Percentiles rank a stretch among this genome's conserved stretches.
Evolutionary conservation across 805 yeast genomes (phyloP).

Genomic region (Wickerhamiella bombiphila): DNA sequence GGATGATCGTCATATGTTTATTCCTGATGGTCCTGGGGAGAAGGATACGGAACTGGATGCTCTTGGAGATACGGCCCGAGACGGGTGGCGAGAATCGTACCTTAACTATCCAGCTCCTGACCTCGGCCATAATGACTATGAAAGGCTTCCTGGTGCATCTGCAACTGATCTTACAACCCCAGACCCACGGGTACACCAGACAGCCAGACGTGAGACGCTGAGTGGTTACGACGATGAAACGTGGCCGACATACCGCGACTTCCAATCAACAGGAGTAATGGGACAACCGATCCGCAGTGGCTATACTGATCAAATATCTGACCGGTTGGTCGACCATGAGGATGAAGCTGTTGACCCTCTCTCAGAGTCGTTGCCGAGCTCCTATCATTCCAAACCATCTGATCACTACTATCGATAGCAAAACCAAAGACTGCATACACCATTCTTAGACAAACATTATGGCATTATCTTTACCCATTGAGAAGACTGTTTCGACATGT

Average conservation of each 20-base stretch:
- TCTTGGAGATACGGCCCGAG: constrained; percentile 40
- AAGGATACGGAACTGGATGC: constrained; percentile 52
- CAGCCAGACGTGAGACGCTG: neutral
- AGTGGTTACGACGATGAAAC: neutral
- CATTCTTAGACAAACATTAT: too few relatives aligned
- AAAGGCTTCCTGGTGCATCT: constrained; percentile 1
- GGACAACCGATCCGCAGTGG: neutral
- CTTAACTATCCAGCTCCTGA: constrained; percentile 11
- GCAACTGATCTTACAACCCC: neutral
- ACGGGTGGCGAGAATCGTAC: constrained; percentile 20
- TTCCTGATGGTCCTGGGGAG: constrained; percentile 24
- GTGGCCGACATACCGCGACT: neutral
- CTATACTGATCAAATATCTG: neutral
- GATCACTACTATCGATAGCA: too few relatives aligned
- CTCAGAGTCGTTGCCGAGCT: too few relatives aligned
- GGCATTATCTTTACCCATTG: too few relatives aligned
- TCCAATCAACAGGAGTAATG: constrained; percentile 1
- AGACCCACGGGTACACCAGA: constrained; percentile 1
- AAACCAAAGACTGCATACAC: too few relatives aligned
- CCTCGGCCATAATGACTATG: constrained; percentile 7
- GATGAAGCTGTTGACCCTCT: too few relatives aligned
- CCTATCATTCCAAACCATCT: too few relatives aligned
- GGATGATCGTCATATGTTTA: constrained; percentile 93
- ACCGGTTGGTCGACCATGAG: neutral
- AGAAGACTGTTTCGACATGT: too few relatives aligned